These are phyloP conservation scores for Periconia sp. DNA, from an alignment of 2,329 filamentous ascomycete species.

Conservation along the genomic window DNA sequence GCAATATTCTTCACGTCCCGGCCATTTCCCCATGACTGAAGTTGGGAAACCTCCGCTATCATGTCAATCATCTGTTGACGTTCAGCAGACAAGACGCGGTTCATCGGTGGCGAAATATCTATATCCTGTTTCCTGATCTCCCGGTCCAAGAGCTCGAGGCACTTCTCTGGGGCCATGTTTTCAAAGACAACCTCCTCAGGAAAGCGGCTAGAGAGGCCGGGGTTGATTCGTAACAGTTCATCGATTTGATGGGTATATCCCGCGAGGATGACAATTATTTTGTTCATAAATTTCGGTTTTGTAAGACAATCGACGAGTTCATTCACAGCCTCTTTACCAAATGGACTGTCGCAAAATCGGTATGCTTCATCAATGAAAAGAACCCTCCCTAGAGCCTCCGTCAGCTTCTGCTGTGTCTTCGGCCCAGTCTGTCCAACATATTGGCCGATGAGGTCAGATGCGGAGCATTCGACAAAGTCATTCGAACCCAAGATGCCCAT, in stretches of 20 bases:
- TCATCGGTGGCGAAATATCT: no score
- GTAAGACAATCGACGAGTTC: slow-evolving; percentile 52
- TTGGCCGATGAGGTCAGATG: slow-evolving; percentile 64
- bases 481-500: slow-evolving; percentile 63
- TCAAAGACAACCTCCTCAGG: slow-evolving; percentile 62
- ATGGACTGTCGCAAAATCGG: slow-evolving; percentile 57
- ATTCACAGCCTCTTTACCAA: slow-evolving; percentile 55
- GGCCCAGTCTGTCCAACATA: slow-evolving; percentile 69
- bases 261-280: slow-evolving; percentile 66
- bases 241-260: slow-evolving; percentile 68
- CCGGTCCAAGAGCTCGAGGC: slow-evolving; percentile 36
- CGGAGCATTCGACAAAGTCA: slow-evolving; percentile 65
- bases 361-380: slow-evolving; percentile 72
- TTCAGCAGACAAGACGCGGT: no score
- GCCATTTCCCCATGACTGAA: slow-evolving; percentile 63
- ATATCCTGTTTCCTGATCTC: neutral
- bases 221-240: slow-evolving; percentile 58
- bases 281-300: slow-evolving; percentile 57
- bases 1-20: slow-evolving; percentile 62
- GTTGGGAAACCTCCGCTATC: slow-evolving; percentile 46
- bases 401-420: slow-evolving; percentile 60
- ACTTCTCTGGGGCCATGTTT: slow-evolving; percentile 24
- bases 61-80: slow-evolving; percentile 17
- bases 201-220: slow-evolving; percentile 64
- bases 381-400: slow-evolving; percentile 62